Evolutionary conservation across 169 alveolate species (phyloP).

Genomic region (Cryptosporidium sp.): DNA sequence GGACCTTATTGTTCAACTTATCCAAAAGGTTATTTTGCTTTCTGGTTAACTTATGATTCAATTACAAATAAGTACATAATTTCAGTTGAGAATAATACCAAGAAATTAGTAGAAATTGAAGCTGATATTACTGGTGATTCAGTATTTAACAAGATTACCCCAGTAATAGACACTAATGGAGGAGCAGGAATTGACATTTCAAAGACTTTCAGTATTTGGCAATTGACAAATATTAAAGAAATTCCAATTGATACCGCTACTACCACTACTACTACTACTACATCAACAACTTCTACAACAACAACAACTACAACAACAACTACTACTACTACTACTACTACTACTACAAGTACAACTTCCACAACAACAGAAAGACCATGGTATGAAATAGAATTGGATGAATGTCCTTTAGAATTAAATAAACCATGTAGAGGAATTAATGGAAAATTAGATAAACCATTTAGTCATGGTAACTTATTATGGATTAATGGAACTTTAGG

Average conservation of each 20-base stretch:
- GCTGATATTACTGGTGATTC: background rate
- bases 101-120: constrained; percentile 21
- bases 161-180: background rate
- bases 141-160: too few species aligned
- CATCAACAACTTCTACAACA: background rate
- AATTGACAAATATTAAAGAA: background rate
- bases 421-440: constrained; percentile 45
- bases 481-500: constrained; percentile 4
- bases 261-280: too few species aligned
- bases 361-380: background rate
- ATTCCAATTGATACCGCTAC: constrained; percentile 8
- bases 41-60: constrained; percentile 61
- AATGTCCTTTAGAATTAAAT: background rate
- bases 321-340: constrained; percentile 28
- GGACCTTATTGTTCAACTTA: constrained; percentile 75
- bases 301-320: too few species aligned
- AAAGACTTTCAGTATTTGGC: background rate
- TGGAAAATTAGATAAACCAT: background rate
- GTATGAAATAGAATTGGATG: background rate
- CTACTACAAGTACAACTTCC: constrained; percentile 16
- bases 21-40: constrained; percentile 64
- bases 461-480: background rate
- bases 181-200: background rate
- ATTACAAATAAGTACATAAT: constrained; percentile 4
- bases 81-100: constrained; percentile 37